Conservation (phyloP, 73 alveolate species). For the Symbiodinium natans region DNA sequence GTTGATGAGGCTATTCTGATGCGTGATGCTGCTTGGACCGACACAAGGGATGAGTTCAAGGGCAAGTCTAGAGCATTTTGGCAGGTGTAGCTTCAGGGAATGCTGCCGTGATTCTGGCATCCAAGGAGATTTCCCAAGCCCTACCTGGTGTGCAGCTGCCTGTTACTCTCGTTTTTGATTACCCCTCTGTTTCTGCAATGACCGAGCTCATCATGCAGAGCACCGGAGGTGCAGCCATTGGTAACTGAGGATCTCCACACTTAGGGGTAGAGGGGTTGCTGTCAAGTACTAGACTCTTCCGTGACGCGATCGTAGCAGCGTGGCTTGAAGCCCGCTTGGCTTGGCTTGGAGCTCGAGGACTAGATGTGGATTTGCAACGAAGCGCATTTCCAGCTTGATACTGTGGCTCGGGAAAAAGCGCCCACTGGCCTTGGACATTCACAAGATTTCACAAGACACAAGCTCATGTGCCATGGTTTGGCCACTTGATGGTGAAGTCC, state of each 20-base stretch:
- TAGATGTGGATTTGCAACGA: not conserved
- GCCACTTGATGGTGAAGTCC: not conserved
- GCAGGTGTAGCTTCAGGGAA: not conserved
- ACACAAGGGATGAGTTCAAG: not conserved
- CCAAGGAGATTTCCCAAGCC: conserved; percentile 77
- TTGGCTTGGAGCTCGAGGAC: not conserved
- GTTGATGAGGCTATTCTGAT: conserved; percentile 35
- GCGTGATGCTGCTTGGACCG: conserved; percentile 70
- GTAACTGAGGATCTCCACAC: conserved; percentile 31
- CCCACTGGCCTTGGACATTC: no score
- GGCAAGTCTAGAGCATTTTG: not conserved
- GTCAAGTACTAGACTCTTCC: not conserved
- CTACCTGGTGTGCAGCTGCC: conserved; percentile 81
- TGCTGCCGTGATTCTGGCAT: not conserved
- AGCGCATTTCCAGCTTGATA: not conserved
- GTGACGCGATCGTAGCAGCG: not conserved
- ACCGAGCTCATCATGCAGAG: conserved; percentile 74
- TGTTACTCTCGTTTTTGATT: conserved; percentile 54
- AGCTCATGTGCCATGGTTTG: not conserved
- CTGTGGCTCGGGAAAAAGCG: not conserved
- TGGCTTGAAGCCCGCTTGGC: no score
- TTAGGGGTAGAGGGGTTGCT: not conserved
- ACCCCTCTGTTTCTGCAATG: conserved; percentile 79
- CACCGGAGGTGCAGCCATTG: conserved; percentile 81
- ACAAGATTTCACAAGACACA: no score